Percentiles rank a stretch among this genome's conserved stretches.
phyloP scores from a whole-genome alignment of 495 filamentous ascomycete genomes.

The Lepidopterella palustris region DNA sequence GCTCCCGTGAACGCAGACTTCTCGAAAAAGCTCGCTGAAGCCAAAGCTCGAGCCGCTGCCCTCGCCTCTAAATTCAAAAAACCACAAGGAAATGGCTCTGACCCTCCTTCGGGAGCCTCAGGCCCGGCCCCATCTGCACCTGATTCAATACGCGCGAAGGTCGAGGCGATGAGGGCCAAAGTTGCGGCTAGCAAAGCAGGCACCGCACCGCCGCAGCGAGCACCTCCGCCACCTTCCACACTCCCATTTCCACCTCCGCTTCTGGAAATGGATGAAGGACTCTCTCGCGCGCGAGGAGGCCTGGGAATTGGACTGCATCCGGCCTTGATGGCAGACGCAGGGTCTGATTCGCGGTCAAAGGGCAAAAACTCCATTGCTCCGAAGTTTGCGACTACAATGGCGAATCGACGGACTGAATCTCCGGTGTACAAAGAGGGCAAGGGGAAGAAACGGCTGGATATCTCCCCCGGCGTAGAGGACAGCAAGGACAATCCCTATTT shows the following conservation, averaged over 20 bases:
- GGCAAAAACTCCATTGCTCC: constrained; percentile 45
- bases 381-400: constrained; percentile 54
- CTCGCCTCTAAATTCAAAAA: constrained; percentile 27
- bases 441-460: constrained; percentile 57
- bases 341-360: constrained; percentile 55
- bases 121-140: constrained; percentile 36
- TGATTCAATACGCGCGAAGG: constrained; percentile 31
- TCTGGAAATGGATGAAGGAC: constrained; percentile 43
- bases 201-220: constrained; percentile 36
- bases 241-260: constrained; percentile 30
- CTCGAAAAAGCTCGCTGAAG: constrained; percentile 13
- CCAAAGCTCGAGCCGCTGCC: neutral
- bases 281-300: constrained; percentile 59
- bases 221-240: constrained; percentile 30
- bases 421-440: constrained; percentile 38
- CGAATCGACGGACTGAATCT: constrained; percentile 52
- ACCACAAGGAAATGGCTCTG: constrained; percentile 34
- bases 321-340: constrained; percentile 68
- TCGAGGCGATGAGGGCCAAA: constrained; percentile 73
- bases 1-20: neutral
- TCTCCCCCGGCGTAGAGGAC: constrained; percentile 60
- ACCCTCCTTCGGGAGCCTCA: constrained; percentile 37
- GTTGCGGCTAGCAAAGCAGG: constrained; percentile 61
- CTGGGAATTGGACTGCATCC: constrained; percentile 88
- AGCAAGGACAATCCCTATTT: constrained; percentile 78